A percentile compares a stretch with the other conserved stretches of the same genome.
Conservation (phyloP, 129 eudicot species). For the Lactuca saligna region DNA sequence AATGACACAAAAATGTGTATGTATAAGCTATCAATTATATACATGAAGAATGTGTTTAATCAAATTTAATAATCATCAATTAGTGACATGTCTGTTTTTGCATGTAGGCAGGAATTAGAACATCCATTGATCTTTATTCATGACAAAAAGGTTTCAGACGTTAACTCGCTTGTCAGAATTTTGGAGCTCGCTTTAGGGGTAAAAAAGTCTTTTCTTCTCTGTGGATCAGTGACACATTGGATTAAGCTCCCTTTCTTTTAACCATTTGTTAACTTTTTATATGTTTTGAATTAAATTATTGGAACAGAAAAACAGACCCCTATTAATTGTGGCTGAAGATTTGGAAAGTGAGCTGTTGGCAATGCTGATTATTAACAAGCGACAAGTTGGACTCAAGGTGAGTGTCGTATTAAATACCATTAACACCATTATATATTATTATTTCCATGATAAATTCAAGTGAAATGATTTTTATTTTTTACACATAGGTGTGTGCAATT, state of each 20-base stretch:
- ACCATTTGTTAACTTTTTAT: not conserved
- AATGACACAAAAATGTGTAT: constrained; percentile 89
- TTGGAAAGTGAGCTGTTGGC: constrained; percentile 79
- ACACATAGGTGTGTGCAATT: constrained; percentile 83
- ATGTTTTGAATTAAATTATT: constrained; percentile 11
- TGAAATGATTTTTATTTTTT: constrained; percentile 3
- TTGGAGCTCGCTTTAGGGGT: constrained; percentile 92
- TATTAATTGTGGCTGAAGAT: constrained; percentile 94
- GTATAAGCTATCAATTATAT: constrained; percentile 28
- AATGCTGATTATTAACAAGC: constrained; percentile 87
- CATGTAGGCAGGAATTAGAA: constrained; percentile 85
- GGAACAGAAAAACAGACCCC: constrained; percentile 57
- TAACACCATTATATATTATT: not conserved
- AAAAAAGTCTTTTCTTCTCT: constrained; percentile 7
- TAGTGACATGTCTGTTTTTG: constrained; percentile 15
- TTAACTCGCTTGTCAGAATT: constrained; percentile 62
- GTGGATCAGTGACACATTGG: not conserved
- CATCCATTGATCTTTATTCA: constrained; percentile 88
- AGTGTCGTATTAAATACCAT: not conserved
- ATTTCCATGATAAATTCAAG: not conserved
- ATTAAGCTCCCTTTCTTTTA: constrained; percentile 4
- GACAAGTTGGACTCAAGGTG: constrained; percentile 82
- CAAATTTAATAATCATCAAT: not conserved
- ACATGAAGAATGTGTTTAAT: constrained; percentile 1
- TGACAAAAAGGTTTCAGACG: constrained; percentile 81